Evolutionary conservation across 352 stramenopile species (phyloP).

Genomic region (Globisporangium viniferum): DNA sequence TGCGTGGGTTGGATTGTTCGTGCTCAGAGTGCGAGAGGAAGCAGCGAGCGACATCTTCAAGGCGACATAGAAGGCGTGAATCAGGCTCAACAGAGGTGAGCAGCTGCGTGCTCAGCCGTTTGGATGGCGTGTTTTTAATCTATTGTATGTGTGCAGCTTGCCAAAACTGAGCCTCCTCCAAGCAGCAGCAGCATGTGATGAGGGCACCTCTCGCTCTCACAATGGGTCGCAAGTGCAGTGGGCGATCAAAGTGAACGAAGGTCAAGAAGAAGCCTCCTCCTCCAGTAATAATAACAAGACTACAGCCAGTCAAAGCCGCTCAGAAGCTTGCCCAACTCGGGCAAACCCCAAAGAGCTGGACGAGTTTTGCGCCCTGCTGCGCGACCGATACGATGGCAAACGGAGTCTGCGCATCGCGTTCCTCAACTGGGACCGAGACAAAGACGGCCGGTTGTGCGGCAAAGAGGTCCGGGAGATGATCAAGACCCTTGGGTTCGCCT

Average conservation of each 20-base stretch:
- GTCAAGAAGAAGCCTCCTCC: not conserved
- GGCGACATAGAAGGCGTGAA: not conserved
- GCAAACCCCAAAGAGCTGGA: constrained; percentile 14
- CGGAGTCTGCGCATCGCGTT: constrained; percentile 50
- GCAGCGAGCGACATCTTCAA: constrained; percentile 3
- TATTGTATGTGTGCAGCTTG: not conserved
- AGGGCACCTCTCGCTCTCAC: not conserved
- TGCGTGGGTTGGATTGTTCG: not conserved
- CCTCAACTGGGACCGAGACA: constrained; percentile 56
- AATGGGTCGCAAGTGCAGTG: constrained; percentile 29
- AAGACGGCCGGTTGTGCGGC: constrained; percentile 38
- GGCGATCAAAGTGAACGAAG: constrained; percentile 28
- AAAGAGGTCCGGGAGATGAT: constrained; percentile 49
- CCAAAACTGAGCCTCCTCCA: constrained; percentile 8
- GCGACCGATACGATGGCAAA: constrained; percentile 59
- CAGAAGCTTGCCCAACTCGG: not conserved
- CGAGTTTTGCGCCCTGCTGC: constrained; percentile 40
- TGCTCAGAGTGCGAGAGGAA: constrained; percentile 29
- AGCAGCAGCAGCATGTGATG: not conserved
- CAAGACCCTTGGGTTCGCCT: constrained; percentile 29
- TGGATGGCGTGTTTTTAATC: not conserved
- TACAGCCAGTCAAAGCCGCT: not conserved
- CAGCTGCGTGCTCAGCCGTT: not conserved
- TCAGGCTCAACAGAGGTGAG: constrained; percentile 2
- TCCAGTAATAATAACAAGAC: not conserved